Conservation (phyloP, 106 monocot genomes). For the Cymbidium sinense region DNA sequence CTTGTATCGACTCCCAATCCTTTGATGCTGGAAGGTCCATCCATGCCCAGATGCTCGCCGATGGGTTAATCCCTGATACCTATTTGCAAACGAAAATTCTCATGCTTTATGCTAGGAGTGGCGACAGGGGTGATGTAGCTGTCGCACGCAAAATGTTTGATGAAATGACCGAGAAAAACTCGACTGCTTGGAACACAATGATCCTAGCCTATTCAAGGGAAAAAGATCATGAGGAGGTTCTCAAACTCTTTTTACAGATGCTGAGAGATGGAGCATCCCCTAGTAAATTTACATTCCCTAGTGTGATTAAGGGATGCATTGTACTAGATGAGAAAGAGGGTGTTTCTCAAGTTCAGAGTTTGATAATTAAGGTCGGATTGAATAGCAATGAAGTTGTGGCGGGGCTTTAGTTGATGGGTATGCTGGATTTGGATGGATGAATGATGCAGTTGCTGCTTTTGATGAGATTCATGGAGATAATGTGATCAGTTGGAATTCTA, state of each 20-base stretch:
- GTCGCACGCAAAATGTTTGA: slow-evolving; percentile 25
- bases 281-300: slow-evolving; percentile 23
- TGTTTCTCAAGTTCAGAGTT: slow-evolving; percentile 6
- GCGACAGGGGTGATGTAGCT: neutral
- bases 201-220: slow-evolving; percentile 5
- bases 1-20: slow-evolving; percentile 23
- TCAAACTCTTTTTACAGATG: slow-evolving; percentile 20
- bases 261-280: slow-evolving; percentile 7
- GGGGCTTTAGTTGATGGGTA: slow-evolving; percentile 15
- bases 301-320: slow-evolving; percentile 16
- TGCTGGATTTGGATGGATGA: slow-evolving; percentile 6
- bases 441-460: slow-evolving; percentile 12
- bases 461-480: slow-evolving; percentile 9
- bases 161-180: slow-evolving; percentile 19
- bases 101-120: slow-evolving; percentile 21
- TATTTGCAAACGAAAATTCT: slow-evolving; percentile 23
- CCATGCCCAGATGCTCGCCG: slow-evolving; percentile 15
- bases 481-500: slow-evolving; percentile 11
- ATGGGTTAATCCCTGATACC: slow-evolving; percentile 14
- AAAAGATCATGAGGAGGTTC: neutral
- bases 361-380: slow-evolving; percentile 16
- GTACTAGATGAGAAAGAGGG: neutral
- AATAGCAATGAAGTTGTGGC: neutral
- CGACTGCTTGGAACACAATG: slow-evolving; percentile 13
- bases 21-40: slow-evolving; percentile 19